Conservation (phyloP, 1,284 basidiomycete species). For the Amylostereum chailletii region DNA sequence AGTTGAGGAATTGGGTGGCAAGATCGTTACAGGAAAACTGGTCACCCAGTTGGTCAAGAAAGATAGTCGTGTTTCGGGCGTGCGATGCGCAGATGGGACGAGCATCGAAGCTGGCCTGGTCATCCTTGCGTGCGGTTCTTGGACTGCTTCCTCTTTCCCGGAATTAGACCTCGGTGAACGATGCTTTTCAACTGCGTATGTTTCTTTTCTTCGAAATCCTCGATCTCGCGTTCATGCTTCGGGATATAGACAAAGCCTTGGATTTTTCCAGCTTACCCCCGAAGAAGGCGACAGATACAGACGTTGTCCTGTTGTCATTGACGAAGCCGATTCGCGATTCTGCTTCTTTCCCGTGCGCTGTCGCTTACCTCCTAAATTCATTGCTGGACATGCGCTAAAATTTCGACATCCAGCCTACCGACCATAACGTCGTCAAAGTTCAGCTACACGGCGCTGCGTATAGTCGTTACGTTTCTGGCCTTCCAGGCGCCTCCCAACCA, state of each 20-base stretch:
- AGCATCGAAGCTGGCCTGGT: conserved; percentile 45
- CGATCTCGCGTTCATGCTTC: not conserved
- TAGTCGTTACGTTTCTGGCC: conserved; percentile 30
- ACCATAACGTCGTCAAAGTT: conserved; percentile 63
- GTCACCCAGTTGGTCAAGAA: conserved; percentile 38
- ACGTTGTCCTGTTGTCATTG: conserved; percentile 62
- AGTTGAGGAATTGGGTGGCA: conserved; percentile 51
- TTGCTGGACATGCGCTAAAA: not conserved
- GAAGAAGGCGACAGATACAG: conserved; percentile 61
- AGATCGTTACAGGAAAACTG: conserved; percentile 46
- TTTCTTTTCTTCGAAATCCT: not conserved
- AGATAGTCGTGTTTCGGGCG: conserved; percentile 45
- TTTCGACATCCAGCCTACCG: conserved; percentile 46
- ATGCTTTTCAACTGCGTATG: conserved; percentile 66
- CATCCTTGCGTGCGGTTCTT: conserved; percentile 69
- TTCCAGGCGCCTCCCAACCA: conserved; percentile 1
- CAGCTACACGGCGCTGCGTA: conserved; percentile 66
- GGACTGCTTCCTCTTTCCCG: conserved; percentile 77
- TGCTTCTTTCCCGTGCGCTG: conserved; percentile 68
- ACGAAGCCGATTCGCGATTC: conserved; percentile 54
- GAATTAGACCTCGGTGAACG: conserved; percentile 36
- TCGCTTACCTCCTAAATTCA: not conserved
- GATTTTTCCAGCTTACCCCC: conserved; percentile 62
- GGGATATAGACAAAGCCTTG: conserved; percentile 60
- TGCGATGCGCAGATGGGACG: conserved; percentile 55